A percentile compares a stretch with the other conserved stretches of the same genome.
Conservation (phyloP, 2,329 filamentous ascomycete species). For the Trichoderma pleuroti region DNA sequence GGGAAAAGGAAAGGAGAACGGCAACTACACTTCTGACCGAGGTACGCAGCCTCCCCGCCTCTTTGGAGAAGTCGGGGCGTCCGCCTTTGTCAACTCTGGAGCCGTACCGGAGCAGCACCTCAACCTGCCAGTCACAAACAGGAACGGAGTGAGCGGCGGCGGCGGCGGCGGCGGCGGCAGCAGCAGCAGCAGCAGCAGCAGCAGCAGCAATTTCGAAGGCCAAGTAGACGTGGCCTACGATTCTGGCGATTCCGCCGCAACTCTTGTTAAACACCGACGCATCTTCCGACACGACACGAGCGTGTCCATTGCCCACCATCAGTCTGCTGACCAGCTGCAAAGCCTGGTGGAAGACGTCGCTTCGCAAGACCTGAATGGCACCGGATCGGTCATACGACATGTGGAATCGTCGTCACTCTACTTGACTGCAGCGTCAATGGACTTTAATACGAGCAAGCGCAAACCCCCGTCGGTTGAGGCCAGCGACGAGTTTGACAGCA, state of each 20-base stretch:
- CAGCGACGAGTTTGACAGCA: constrained; percentile 48
- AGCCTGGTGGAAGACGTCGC: constrained; percentile 50
- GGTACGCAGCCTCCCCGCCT: constrained; percentile 40
- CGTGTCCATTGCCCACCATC: constrained; percentile 41
- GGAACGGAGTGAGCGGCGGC: constrained; percentile 25
- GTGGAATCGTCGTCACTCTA: constrained; percentile 23
- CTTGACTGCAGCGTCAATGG: constrained; percentile 27
- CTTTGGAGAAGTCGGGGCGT: constrained; percentile 55
- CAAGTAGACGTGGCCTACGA: constrained; percentile 42
- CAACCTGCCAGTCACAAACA: constrained; percentile 43
- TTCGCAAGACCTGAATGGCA: constrained; percentile 54
- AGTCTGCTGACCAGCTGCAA: constrained; percentile 49
- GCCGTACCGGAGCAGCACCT: constrained; percentile 47
- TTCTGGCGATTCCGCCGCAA: constrained; percentile 39
- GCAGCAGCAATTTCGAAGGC: constrained; percentile 44
- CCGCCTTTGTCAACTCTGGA: constrained; percentile 52
- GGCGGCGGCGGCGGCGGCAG: constrained; percentile 40
- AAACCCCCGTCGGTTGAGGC: constrained; percentile 45
- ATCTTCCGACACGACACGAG: constrained; percentile 24
- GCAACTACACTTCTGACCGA: constrained; percentile 68
- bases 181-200: constrained; percentile 30
- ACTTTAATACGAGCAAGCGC: constrained; percentile 53
- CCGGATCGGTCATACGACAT: constrained; percentile 32
- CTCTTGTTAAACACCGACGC: constrained; percentile 27
- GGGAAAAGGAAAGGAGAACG: constrained; percentile 73